Evolutionary conservation across 2,329 filamentous ascomycete species (phyloP).

Genomic region (Penicillium nordicum): DNA sequence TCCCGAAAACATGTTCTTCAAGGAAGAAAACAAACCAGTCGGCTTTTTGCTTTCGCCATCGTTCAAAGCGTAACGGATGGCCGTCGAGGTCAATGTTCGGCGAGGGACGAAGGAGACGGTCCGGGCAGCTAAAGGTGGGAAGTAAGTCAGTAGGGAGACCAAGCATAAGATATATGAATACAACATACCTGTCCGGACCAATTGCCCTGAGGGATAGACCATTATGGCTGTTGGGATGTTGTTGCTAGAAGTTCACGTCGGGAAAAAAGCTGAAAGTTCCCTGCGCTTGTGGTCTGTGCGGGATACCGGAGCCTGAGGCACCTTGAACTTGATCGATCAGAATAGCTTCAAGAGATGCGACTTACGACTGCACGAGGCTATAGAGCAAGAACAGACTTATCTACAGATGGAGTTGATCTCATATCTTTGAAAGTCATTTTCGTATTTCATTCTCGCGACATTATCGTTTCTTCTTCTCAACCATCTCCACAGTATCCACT

Average conservation of each 20-base stretch:
- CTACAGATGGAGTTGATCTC: neutral
- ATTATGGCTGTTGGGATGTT: slow-evolving; percentile 37
- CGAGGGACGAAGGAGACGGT: slow-evolving; percentile 35
- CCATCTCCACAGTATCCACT: slow-evolving; percentile 33
- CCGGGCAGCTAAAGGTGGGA: slow-evolving; percentile 25
- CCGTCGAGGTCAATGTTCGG: slow-evolving; percentile 36
- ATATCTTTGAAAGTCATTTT: neutral
- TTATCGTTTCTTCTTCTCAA: slow-evolving; percentile 12
- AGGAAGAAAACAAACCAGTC: slow-evolving; percentile 29
- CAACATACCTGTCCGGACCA: slow-evolving; percentile 38
- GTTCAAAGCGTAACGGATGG: slow-evolving; percentile 27
- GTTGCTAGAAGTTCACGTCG: slow-evolving; percentile 17
- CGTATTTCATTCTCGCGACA: neutral
- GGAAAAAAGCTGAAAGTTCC: slow-evolving; percentile 33
- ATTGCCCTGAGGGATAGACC: slow-evolving; percentile 37
- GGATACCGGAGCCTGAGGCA: slow-evolving; percentile 19
- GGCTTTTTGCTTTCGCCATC: slow-evolving; percentile 26
- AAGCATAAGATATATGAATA: neutral
- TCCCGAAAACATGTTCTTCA: slow-evolving; percentile 36
- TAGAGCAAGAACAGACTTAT: neutral
- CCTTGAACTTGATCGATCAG: slow-evolving; percentile 19
- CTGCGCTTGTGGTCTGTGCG: slow-evolving; percentile 22
- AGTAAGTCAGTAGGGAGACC: slow-evolving; percentile 1
- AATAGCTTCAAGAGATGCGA: slow-evolving; percentile 11
- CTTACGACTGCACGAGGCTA: neutral